Evolutionary conservation across 768 basidiomycete species (phyloP).

Genomic region (Pleurotus tuber-regium): DNA sequence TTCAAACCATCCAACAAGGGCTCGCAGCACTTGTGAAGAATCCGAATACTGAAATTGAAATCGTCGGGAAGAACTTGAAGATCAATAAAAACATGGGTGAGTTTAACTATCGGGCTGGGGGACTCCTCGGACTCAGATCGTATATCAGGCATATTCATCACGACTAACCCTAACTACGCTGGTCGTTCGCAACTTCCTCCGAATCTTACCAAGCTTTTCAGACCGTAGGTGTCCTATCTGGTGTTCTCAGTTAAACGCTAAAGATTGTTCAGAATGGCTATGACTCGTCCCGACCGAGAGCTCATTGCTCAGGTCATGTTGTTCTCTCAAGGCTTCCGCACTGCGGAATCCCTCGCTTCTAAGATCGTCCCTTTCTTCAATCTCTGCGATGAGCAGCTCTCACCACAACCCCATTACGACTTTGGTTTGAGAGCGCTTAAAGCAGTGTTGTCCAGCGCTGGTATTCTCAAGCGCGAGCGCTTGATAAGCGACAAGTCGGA

Average conservation of each 20-base stretch:
- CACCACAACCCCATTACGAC: conserved; percentile 97
- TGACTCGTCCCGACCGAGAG: conserved; percentile 98
- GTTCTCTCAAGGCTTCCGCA: conserved; percentile 98
- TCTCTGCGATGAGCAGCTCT: conserved; percentile 95
- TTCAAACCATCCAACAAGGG: conserved; percentile 97
- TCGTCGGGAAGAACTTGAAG: conserved; percentile 92
- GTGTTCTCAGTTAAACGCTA: not conserved
- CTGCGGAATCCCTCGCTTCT: conserved; percentile 94
- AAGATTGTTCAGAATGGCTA: conserved; percentile 77
- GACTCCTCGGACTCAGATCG: conserved; percentile 9
- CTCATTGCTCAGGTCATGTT: conserved; percentile 99
- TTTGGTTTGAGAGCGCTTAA: conserved; percentile 98
- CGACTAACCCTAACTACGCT: conserved; percentile 98
- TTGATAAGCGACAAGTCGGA: conserved; percentile 48
- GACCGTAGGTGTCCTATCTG: conserved; percentile 60
- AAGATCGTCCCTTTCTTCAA: conserved; percentile 99
- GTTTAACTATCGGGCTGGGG: too few species aligned
- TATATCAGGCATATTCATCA: conserved; percentile 87
- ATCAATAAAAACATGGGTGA: conserved; percentile 92
- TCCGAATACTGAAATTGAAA: conserved; percentile 87
- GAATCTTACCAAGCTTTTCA: conserved; percentile 88
- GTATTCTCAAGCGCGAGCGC: conserved; percentile 94
- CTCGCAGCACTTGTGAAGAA: conserved; percentile 80
- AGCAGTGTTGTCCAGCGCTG: conserved; percentile 93
- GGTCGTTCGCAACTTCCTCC: conserved; percentile 91